phyloP scores from a whole-genome alignment of 768 basidiomycete genomes.

The Podaxis rugospora region DNA sequence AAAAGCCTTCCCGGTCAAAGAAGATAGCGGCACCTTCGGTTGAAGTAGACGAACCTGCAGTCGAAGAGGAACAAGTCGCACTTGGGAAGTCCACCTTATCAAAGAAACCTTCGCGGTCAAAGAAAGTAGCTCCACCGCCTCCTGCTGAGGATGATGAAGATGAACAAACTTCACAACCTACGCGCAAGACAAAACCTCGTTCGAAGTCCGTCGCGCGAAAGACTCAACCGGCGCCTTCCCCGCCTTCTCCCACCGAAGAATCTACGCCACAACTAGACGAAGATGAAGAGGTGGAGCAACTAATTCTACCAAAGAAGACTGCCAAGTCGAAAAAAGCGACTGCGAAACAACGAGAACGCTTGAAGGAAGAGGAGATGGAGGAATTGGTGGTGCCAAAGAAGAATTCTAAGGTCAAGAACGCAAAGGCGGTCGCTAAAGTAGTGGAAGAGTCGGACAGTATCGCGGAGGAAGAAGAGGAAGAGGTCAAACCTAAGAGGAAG shows the following conservation, averaged over 20 bases:
- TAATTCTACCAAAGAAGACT: neutral
- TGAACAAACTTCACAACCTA: slow-evolving; percentile 3
- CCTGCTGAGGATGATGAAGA: slow-evolving; percentile 13
- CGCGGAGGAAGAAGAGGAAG: slow-evolving; percentile 13
- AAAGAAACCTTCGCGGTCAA: slow-evolving; percentile 13
- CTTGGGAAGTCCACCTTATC: neutral
- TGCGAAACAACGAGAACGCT: neutral
- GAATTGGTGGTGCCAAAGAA: slow-evolving; percentile 1
- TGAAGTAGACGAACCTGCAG: slow-evolving; percentile 28
- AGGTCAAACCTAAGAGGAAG: slow-evolving; percentile 1
- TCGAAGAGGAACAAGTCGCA: slow-evolving; percentile 15
- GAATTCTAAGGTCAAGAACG: slow-evolving; percentile 17
- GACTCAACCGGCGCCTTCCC: slow-evolving; percentile 5
- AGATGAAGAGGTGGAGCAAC: slow-evolving; percentile 12
- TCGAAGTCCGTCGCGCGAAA: slow-evolving; percentile 13
- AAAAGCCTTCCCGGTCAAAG: slow-evolving; percentile 21
- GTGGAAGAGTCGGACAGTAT: neutral
- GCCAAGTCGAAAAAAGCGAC: slow-evolving; percentile 20
- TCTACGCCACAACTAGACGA: slow-evolving; percentile 18
- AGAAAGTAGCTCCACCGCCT: neutral
- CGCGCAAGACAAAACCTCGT: slow-evolving; percentile 14
- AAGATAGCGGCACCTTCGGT: neutral
- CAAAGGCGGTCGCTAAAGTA: slow-evolving; percentile 14
- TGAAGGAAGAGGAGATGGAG: slow-evolving; percentile 13
- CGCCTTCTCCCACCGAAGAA: neutral